Conservation (phyloP, 192 early-diverging fungal genomes). For the Diversispora epigaea region DNA sequence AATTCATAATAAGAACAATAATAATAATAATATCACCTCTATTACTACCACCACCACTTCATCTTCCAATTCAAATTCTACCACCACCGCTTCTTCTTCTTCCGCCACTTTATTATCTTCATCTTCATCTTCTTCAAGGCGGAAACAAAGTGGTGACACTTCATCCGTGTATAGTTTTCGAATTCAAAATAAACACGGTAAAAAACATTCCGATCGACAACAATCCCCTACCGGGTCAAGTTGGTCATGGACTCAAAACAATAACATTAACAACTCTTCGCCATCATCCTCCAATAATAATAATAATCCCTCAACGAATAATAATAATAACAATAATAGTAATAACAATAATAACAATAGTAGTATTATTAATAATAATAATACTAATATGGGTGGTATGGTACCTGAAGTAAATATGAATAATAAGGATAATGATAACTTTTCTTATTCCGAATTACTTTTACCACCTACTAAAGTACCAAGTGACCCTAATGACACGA, state of each 20-base stretch:
- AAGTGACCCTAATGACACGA: constrained; percentile 4
- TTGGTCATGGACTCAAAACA: background rate
- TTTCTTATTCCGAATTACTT: constrained; percentile 6
- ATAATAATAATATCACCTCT: no score
- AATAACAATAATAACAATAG: background rate
- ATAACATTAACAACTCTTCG: background rate
- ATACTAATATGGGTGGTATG: background rate
- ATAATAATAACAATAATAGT: background rate
- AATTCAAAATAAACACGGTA: background rate
- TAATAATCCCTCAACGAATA: background rate
- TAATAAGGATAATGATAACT: background rate
- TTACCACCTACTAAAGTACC: background rate
- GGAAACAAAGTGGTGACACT: background rate
- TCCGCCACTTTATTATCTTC: no score
- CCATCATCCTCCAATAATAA: no score
- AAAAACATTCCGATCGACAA: background rate
- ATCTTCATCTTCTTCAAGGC: background rate
- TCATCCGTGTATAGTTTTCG: constrained; percentile 5
- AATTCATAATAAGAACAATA: background rate
- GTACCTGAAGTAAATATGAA: no score
- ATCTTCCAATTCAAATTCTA: no score
- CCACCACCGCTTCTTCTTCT: no score
- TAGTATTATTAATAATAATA: background rate
- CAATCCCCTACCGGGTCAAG: background rate
- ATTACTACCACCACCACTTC: no score